phyloP scores from a whole-genome alignment of 208 protist species.

The Trichomonas gallinae region DNA sequence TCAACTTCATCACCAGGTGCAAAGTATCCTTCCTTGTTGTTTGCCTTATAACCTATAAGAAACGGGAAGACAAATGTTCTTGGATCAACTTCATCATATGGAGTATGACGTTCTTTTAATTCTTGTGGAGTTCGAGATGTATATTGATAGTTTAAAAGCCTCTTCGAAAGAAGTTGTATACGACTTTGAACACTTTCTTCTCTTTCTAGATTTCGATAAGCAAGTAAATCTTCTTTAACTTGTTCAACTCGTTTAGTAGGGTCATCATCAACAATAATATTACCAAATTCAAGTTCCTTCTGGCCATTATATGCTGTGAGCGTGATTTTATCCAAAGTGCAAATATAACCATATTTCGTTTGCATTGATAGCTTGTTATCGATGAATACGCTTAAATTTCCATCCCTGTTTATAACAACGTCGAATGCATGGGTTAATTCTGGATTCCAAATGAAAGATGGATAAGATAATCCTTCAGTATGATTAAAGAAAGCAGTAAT shows the following conservation, averaged over 20 bases:
- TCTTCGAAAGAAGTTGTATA: not conserved
- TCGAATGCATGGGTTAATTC: not conserved
- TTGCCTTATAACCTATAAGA: not conserved
- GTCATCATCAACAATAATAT: not conserved
- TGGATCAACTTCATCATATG: not conserved
- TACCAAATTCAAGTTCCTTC: not conserved
- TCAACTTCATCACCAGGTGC: not conserved
- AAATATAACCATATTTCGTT: not conserved
- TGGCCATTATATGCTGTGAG: not conserved
- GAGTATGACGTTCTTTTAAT: not conserved
- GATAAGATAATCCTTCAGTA: not conserved
- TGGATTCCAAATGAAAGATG: not conserved
- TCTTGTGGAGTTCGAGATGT: not conserved
- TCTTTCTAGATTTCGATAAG: not conserved
- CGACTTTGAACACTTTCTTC: not conserved
- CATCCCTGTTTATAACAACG: not conserved
- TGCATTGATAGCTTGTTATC: not conserved
- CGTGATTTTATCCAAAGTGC: not conserved
- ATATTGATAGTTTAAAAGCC: not conserved
- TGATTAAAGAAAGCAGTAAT: not conserved
- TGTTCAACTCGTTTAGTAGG: not conserved
- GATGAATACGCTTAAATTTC: not conserved
- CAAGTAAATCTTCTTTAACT: not conserved
- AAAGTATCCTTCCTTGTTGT: not conserved
- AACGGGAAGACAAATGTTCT: not conserved